A percentile compares a stretch with the other conserved stretches of the same genome.
Evolutionary conservation across 371 early-diverging fungal species (phyloP).

Genomic region (Syncephalastrum contaminatum): DNA sequence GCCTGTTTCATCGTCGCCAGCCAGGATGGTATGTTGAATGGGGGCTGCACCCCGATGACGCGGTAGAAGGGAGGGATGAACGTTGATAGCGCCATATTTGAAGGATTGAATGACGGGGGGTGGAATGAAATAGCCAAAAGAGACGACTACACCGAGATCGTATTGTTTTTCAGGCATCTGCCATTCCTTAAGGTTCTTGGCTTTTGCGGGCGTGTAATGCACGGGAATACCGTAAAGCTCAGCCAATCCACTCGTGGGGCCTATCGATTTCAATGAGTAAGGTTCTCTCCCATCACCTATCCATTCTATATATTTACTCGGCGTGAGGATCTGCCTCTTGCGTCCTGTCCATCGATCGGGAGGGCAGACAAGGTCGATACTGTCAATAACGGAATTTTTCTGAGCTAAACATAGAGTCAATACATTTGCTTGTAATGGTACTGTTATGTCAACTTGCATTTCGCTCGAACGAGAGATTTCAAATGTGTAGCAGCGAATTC

Average conservation of each 20-base stretch:
- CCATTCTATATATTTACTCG: constrained; percentile 36
- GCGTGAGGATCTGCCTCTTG: constrained; percentile 34
- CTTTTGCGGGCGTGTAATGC: constrained; percentile 27
- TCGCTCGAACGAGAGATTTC: constrained; percentile 54
- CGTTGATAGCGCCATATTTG: constrained; percentile 74
- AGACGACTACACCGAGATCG: constrained; percentile 91
- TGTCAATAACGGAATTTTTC: constrained; percentile 25
- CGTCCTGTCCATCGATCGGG: constrained; percentile 54
- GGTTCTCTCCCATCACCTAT: neutral
- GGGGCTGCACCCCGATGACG: constrained; percentile 93
- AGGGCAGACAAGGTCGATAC: constrained; percentile 72
- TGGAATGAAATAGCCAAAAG: constrained; percentile 92
- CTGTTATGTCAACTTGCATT: constrained; percentile 34
- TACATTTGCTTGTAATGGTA: neutral
- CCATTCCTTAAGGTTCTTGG: constrained; percentile 32
- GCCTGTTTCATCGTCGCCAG: constrained; percentile 77
- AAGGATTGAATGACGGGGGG: constrained; percentile 64
- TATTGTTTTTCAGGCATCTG: constrained; percentile 26
- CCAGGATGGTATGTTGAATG: constrained; percentile 82
- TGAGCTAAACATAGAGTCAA: neutral
- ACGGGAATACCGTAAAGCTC: constrained; percentile 31
- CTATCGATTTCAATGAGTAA: constrained; percentile 10
- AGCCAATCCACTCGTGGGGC: constrained; percentile 40
- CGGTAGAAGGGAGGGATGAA: constrained; percentile 89
- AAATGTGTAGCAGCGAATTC: constrained; percentile 74